phyloP scores from a whole-genome alignment of 1,284 basidiomycete species.

The Trichosporon faecale region DNA sequence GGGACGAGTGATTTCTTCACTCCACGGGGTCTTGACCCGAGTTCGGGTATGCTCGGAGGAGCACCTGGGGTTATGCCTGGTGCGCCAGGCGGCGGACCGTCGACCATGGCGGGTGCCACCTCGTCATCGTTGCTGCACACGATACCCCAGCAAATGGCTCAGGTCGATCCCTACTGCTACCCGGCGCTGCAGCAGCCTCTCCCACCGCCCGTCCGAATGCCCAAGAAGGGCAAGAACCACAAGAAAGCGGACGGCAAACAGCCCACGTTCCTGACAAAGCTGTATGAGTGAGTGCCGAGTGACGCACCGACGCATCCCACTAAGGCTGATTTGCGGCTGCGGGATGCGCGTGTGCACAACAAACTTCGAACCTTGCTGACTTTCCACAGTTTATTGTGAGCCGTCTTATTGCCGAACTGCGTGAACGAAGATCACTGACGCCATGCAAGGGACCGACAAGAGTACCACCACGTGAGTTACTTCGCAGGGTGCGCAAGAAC shows the following conservation, averaged over 20 bases:
- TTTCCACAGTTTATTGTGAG: constrained; percentile 29
- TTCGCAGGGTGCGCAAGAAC: neutral
- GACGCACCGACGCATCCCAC: neutral
- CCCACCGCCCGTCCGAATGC: neutral
- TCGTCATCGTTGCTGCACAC: constrained; percentile 8
- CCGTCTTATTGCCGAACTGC: neutral
- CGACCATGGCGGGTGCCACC: neutral
- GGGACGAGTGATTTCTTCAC: neutral
- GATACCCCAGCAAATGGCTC: neutral
- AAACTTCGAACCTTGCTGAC: constrained; percentile 11
- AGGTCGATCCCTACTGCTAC: constrained; percentile 29
- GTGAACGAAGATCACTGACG: neutral
- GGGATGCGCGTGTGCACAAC: neutral
- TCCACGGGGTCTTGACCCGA: neutral
- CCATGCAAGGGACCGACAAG: constrained; percentile 17
- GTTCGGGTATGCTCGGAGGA: constrained; percentile 4
- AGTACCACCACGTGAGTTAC: constrained; percentile 36
- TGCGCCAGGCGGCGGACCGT: neutral
- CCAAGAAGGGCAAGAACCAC: constrained; percentile 18
- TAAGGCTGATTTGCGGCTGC: neutral
- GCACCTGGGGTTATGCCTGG: neutral
- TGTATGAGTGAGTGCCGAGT: constrained; percentile 68
- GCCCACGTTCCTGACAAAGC: constrained; percentile 85
- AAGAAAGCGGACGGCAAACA: constrained; percentile 58
- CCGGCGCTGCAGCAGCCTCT: constrained; percentile 1